phyloP scores from a whole-genome alignment of 2,329 filamentous ascomycete genomes.

The Aureobasidium sp. region DNA sequence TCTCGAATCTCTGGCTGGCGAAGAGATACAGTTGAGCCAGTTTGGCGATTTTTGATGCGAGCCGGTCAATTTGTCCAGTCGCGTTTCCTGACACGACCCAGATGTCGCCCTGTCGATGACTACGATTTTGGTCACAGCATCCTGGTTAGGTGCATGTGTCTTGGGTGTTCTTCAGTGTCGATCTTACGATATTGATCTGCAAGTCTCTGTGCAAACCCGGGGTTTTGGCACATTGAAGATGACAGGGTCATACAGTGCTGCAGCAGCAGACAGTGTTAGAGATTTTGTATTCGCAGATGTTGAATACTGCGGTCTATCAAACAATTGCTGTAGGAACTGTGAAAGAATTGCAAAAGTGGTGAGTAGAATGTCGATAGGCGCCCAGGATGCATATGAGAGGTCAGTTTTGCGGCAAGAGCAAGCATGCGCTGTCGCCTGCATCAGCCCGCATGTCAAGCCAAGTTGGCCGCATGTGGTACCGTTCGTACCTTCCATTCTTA shows the following conservation, averaged over 20 bases:
- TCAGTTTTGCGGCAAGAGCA: background rate
- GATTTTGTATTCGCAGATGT: background rate
- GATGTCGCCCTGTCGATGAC: background rate
- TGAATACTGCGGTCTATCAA: background rate
- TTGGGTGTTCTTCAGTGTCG: background rate
- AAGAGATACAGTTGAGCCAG: slow-evolving; percentile 29
- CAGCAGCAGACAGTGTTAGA: background rate
- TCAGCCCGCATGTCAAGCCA: background rate
- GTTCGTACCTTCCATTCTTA: background rate
- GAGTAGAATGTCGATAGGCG: background rate
- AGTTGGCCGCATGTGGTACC: background rate
- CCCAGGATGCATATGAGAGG: background rate
- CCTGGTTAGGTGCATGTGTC: background rate
- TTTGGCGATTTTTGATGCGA: background rate
- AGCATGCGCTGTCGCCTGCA: slow-evolving; percentile 5
- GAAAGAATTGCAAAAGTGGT: background rate
- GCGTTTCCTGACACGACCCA: background rate
- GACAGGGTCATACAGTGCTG: background rate
- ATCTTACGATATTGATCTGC: background rate
- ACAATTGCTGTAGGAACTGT: background rate
- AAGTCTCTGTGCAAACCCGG: background rate
- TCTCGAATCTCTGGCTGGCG: slow-evolving; percentile 27
- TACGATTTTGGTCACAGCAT: background rate
- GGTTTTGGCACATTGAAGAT: background rate
- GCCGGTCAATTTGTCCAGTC: background rate